Evolutionary conservation across 2,329 filamentous ascomycete genomes (phyloP), one percentile per base, ranked within the genome.

Genomic region (Exophiala sideris): DNA sequence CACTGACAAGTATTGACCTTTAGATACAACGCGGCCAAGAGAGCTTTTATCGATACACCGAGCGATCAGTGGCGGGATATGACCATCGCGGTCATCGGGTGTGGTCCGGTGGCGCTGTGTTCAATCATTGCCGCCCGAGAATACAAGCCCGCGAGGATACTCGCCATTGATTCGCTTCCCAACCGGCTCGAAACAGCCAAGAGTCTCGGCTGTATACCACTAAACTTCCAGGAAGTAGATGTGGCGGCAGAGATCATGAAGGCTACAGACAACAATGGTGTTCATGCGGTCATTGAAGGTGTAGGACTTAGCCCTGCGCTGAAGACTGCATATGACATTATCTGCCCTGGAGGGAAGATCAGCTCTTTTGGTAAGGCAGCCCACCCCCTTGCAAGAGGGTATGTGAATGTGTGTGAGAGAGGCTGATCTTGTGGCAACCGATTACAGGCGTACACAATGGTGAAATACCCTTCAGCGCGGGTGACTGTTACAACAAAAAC

Each of bases 71-170:
- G 51, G 51, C 41, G 42, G 36, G 45, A 54, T 9, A 54, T 54
- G 51, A 48, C 85, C 0, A 29, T 90, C 0, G 88, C 94, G 1
- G 75, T 95, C n/a, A 82, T 96, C 55, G 91, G 91, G 5, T 95
- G 90, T 65, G 91, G 91, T 0, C 87, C 87, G 0, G 87, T 96
- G 3, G 91, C 89, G 1, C 79, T 96, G 9, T 96, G 91, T 68
- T 89, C 91, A n/a, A 75, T 95, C 52, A 42, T 67, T 1, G 66
- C 63, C 21, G 53, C 66, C 6, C 47, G 56, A 12, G 35, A 56
- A 39, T 52, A 56, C 21, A 51, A 53, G 33, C 59, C 59, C 11
- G 54, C 46, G n/a, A 45, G 47, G 11, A 58, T 79, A 40, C 71
- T 79, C 7, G 76, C 71, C 3, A 68, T 78, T 8, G 77, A 79